These are phyloP conservation scores for Leccinum fallax DNA, from an alignment of 1,284 basidiomycete genomes.

Conservation along the genomic window DNA sequence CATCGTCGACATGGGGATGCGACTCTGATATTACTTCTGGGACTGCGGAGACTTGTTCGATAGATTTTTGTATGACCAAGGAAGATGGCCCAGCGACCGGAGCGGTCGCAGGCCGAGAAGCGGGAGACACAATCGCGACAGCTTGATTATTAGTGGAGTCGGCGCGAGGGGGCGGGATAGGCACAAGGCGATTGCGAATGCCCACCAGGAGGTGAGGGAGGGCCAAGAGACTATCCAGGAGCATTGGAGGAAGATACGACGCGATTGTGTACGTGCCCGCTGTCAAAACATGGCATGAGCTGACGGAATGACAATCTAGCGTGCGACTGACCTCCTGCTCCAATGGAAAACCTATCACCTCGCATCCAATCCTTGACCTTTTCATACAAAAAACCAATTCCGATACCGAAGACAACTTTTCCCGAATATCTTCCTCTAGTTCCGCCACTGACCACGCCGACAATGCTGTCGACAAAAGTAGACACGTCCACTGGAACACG, in stretches of 20 bases:
- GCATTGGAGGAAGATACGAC: constrained; percentile 64
- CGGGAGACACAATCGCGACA: constrained; percentile 19
- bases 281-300: constrained; percentile 30
- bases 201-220: constrained; percentile 66
- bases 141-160: constrained; percentile 24
- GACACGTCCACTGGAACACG: constrained; percentile 58
- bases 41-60: neutral
- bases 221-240: constrained; percentile 65
- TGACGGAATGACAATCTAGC: neutral
- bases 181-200: constrained; percentile 60
- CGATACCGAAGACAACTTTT: constrained; percentile 43
- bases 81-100: neutral
- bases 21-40: constrained; percentile 5
- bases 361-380: constrained; percentile 48
- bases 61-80: constrained; percentile 10
- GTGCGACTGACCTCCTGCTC: constrained; percentile 67
- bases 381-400: constrained; percentile 45
- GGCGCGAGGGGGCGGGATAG: constrained; percentile 41
- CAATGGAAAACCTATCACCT: constrained; percentile 67
- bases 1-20: constrained; percentile 18
- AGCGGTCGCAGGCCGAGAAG: constrained; percentile 13
- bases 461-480: constrained; percentile 57
- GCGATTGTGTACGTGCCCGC: constrained; percentile 68
- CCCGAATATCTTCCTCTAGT: constrained; percentile 39
- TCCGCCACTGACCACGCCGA: constrained; percentile 59